Percentiles rank a stretch among this genome's conserved stretches.
Evolutionary conservation across 768 basidiomycete species (phyloP).

Genomic region (Dendrothele bispora): DNA sequence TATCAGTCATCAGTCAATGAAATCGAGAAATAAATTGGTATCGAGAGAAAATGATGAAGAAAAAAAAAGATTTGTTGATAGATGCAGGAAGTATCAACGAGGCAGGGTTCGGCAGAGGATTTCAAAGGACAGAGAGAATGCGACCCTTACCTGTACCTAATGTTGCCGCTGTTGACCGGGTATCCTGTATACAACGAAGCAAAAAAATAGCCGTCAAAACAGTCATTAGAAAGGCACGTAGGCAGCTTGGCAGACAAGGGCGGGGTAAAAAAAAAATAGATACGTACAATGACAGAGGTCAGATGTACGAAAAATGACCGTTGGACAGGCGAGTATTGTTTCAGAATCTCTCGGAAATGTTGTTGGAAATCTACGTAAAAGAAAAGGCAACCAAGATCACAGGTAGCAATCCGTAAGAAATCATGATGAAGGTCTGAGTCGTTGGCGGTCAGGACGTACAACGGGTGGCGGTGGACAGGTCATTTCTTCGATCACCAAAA

Average conservation of each 20-base stretch:
- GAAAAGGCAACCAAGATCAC: neutral
- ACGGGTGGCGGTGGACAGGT: slow-evolving; percentile 63
- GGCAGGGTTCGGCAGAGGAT: slow-evolving; percentile 8
- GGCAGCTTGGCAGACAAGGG: neutral
- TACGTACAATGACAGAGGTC: slow-evolving; percentile 75
- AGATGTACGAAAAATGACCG: slow-evolving; percentile 72
- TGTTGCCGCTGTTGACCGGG: slow-evolving; percentile 70
- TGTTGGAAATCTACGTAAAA: slow-evolving; percentile 66
- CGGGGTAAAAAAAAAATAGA: too few relatives aligned
- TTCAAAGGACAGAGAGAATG: slow-evolving; percentile 4
- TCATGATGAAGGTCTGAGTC: too few relatives aligned
- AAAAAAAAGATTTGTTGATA: too few relatives aligned
- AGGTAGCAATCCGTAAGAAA: slow-evolving; percentile 3
- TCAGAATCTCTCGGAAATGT: slow-evolving; percentile 76
- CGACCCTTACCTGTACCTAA: slow-evolving; percentile 62
- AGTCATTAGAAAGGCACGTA: slow-evolving; percentile 10
- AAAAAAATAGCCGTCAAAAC: too few relatives aligned
- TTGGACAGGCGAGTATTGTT: slow-evolving; percentile 58
- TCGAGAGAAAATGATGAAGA: too few relatives aligned
- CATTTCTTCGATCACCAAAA: slow-evolving; percentile 73
- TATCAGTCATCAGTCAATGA: slow-evolving; percentile 7
- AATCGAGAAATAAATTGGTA: too few relatives aligned
- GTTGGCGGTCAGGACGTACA: slow-evolving; percentile 60
- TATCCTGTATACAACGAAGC: slow-evolving; percentile 60
- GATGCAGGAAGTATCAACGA: too few relatives aligned